Conservation (phyloP, 2,329 filamentous ascomycete species). For the Ophiocordyceps camponoti-saundersi region DNA sequence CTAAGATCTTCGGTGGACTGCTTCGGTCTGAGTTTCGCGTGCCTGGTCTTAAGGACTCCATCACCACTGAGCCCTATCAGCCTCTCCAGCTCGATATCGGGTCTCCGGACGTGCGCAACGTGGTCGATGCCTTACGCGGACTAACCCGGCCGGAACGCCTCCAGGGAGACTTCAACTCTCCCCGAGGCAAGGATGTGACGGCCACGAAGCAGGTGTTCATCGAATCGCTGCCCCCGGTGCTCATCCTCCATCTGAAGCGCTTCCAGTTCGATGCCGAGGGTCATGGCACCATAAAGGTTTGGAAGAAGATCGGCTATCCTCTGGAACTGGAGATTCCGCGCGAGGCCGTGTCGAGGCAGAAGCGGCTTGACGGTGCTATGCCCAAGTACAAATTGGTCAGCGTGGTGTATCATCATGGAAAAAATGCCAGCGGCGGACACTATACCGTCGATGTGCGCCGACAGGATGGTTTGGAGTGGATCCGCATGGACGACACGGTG, state of each 20-base stretch:
- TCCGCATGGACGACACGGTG: constrained; percentile 84
- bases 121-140: constrained; percentile 75
- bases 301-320: constrained; percentile 95
- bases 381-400: constrained; percentile 76
- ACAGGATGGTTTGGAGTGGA: constrained; percentile 91
- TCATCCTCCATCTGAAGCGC: constrained; percentile 90
- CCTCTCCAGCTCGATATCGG: constrained; percentile 91
- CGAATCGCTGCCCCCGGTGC: constrained; percentile 73
- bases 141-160: constrained; percentile 72
- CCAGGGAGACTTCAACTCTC: constrained; percentile 68
- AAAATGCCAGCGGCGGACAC: constrained; percentile 88
- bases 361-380: constrained; percentile 47
- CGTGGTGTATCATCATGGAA: constrained; percentile 94
- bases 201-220: constrained; percentile 94
- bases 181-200: constrained; percentile 56
- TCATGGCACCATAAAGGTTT: constrained; percentile 80
- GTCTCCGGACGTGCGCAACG: constrained; percentile 70
- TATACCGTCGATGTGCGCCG: constrained; percentile 95
- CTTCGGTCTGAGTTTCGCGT: constrained; percentile 79
- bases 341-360: constrained; percentile 68
- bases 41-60: constrained; percentile 73
- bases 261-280: constrained; percentile 87
- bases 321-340: constrained; percentile 86
- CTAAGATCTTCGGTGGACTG: constrained; percentile 86
- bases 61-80: constrained; percentile 87